Percentiles rank a stretch among this genome's conserved stretches.
phyloP scores from a whole-genome alignment of 2,329 filamentous ascomycete genomes.

The Ascocoryne sarcoides region DNA sequence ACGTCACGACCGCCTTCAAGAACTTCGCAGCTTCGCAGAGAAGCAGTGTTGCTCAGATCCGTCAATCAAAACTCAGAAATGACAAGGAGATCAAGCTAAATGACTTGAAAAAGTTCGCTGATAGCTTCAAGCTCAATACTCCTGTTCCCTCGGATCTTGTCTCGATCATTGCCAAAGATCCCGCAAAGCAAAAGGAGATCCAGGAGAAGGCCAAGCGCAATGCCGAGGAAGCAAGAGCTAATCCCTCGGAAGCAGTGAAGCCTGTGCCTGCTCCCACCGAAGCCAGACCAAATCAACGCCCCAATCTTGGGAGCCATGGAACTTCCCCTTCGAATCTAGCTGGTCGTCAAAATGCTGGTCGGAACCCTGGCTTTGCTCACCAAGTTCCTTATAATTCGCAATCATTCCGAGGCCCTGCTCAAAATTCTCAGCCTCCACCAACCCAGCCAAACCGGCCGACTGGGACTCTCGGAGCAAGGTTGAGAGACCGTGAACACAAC shows the following conservation, averaged over 20 bases:
- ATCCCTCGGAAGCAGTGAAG: slow-evolving; percentile 35
- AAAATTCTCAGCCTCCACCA: slow-evolving; percentile 19
- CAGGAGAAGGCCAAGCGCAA: slow-evolving; percentile 78
- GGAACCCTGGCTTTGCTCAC: slow-evolving; percentile 33
- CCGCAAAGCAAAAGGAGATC: slow-evolving; percentile 87
- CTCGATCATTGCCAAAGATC: slow-evolving; percentile 92
- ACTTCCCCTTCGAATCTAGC: slow-evolving; percentile 21
- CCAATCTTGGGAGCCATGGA: slow-evolving; percentile 36
- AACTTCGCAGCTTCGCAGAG: slow-evolving; percentile 51
- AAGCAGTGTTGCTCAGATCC: slow-evolving; percentile 45
- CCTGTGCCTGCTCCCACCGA: slow-evolving; percentile 38
- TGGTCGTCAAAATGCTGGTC: slow-evolving; percentile 23
- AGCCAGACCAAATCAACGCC: slow-evolving; percentile 30
- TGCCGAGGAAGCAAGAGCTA: slow-evolving; percentile 50
- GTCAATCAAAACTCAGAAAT: slow-evolving; percentile 49
- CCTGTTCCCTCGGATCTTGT: slow-evolving; percentile 88
- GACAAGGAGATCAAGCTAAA: slow-evolving; percentile 91
- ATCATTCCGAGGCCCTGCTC: slow-evolving; percentile 26
- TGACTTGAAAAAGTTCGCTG: slow-evolving; percentile 90
- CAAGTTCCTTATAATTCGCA: slow-evolving; percentile 23
- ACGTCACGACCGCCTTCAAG: slow-evolving; percentile 56
- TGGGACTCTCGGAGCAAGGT: slow-evolving; percentile 19
- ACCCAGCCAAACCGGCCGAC: slow-evolving; percentile 16
- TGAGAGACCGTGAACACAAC: slow-evolving; percentile 24
- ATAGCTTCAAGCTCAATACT: slow-evolving; percentile 88